Percentiles rank a stretch among this genome's conserved stretches.
Evolutionary conservation across 345 rosid species (phyloP).

Genomic region (Excoecaria cochinchinensis): DNA sequence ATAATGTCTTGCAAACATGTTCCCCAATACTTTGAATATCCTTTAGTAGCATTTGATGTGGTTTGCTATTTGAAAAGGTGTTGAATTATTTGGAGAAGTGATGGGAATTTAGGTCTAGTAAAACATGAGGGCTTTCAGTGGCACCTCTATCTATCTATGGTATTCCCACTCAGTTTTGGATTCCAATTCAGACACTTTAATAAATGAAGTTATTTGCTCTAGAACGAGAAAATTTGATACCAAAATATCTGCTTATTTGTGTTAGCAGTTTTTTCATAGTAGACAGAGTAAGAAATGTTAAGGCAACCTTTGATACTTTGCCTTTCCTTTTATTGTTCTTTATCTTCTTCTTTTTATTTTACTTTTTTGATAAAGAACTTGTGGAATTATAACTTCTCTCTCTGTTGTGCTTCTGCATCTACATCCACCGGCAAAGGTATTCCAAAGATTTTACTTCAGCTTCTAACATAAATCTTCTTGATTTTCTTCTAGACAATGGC

Average conservation of each 20-base stretch:
- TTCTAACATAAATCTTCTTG: not conserved
- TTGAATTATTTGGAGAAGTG: not conserved
- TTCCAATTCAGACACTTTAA: not conserved
- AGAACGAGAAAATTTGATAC: not conserved
- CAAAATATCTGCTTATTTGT: not conserved
- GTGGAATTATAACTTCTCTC: not conserved
- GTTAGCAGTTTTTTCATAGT: not conserved
- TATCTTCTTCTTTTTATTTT: no score
- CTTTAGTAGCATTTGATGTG: no score
- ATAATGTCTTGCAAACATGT: no score
- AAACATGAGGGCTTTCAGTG: not conserved
- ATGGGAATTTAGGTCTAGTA: not conserved
- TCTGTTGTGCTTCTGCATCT: not conserved
- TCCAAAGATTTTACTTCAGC: not conserved
- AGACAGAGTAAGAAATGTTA: not conserved
- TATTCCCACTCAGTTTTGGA: not conserved
- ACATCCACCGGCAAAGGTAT: not conserved
- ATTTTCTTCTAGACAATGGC: conserved; percentile 58
- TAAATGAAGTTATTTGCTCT: not conserved
- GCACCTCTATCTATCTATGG: not conserved
- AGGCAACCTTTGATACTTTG: not conserved
- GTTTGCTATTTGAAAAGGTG: not conserved
- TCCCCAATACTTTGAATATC: no score
- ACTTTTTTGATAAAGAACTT: not conserved
- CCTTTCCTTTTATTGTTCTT: no score